These are phyloP conservation scores for Rubia yunnanensis DNA, from an alignment of 257 asterid species.

Conservation along the genomic window DNA sequence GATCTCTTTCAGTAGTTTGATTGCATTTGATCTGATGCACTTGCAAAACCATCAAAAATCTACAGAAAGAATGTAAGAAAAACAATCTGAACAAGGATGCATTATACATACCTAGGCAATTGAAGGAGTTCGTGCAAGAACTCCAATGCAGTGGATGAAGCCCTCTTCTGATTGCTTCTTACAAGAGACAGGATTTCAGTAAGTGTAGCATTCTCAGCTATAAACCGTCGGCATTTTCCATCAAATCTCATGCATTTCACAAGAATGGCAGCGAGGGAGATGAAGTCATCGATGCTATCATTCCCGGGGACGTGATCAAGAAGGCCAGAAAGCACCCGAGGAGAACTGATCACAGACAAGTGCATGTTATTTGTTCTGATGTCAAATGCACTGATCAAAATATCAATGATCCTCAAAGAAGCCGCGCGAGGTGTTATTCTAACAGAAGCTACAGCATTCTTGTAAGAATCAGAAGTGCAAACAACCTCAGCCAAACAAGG, in stretches of 20 bases:
- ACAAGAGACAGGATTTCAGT: conserved; percentile 49
- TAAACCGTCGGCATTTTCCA: conserved; percentile 54
- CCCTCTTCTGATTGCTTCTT: conserved; percentile 59
- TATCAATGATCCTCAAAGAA: conserved; percentile 73
- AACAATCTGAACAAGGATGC: not conserved
- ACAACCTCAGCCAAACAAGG: conserved; percentile 80
- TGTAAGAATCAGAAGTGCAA: conserved; percentile 49
- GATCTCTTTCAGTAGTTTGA: conserved; percentile 56
- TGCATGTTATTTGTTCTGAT: conserved; percentile 52
- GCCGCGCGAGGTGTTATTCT: conserved; percentile 71
- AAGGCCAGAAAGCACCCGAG: conserved; percentile 59
- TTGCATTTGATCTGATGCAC: conserved; percentile 50
- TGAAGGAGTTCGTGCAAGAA: conserved; percentile 64
- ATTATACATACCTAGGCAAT: conserved; percentile 54
- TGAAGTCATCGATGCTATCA: conserved; percentile 52
- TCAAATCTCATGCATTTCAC: conserved; percentile 73
- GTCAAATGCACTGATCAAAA: conserved; percentile 63
- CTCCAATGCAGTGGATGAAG: conserved; percentile 50
- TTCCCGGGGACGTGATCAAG: conserved; percentile 50
- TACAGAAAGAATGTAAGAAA: not conserved
- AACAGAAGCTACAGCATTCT: conserved; percentile 31
- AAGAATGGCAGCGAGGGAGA: conserved; percentile 68
- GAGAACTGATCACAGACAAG: conserved; percentile 64
- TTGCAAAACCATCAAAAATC: not conserved
- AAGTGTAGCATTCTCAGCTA: conserved; percentile 38